phyloP scores from a whole-genome alignment of 2,329 filamentous ascomycete genomes.

The Aspergillus cejpii region DNA sequence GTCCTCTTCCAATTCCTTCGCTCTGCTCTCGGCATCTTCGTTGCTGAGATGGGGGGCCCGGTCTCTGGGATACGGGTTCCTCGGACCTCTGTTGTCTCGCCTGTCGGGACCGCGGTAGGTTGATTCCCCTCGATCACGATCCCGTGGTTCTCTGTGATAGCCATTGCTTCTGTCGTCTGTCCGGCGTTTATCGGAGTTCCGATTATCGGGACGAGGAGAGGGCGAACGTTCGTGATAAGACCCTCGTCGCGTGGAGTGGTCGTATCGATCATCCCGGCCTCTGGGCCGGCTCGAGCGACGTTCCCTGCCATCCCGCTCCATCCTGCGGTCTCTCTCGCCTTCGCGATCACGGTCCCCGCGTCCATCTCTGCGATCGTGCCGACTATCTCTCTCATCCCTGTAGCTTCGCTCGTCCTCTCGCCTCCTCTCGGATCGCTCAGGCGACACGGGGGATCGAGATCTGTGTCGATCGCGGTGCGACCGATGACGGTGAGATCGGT shows the following conservation, averaged over 20 bases:
- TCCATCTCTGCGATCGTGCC: slow-evolving; percentile 17
- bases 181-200: slow-evolving; percentile 9
- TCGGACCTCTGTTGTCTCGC: slow-evolving; percentile 20
- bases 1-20: slow-evolving; percentile 28
- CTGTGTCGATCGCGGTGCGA: slow-evolving; percentile 24
- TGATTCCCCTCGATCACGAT: slow-evolving; percentile 14
- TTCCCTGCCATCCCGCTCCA: slow-evolving; percentile 19
- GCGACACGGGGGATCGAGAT: slow-evolving; percentile 13
- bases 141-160: slow-evolving; percentile 5
- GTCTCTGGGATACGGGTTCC: slow-evolving; percentile 15
- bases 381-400: slow-evolving; percentile 18
- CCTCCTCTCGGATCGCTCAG: slow-evolving; percentile 1
- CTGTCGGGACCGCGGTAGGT: slow-evolving; percentile 15
- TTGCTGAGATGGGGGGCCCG: slow-evolving; percentile 8
- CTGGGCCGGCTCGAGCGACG: slow-evolving; percentile 17
- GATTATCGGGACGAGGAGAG: slow-evolving; percentile 16
- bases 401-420: slow-evolving; percentile 12
- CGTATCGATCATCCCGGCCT: slow-evolving; percentile 21
- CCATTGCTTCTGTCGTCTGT: slow-evolving; percentile 9
- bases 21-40: slow-evolving; percentile 13
- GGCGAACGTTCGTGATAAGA: slow-evolving; percentile 19
- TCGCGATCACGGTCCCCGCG: slow-evolving; percentile 17
- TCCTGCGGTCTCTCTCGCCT: slow-evolving; percentile 14
- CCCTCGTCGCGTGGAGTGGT: slow-evolving; percentile 18
- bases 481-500: slow-evolving; percentile 17